A percentile compares a stretch with the other conserved stretches of the same genome.
These are phyloP conservation scores for Collybiopsis confluens DNA, from an alignment of 768 basidiomycete genomes.

Conservation along the genomic window DNA sequence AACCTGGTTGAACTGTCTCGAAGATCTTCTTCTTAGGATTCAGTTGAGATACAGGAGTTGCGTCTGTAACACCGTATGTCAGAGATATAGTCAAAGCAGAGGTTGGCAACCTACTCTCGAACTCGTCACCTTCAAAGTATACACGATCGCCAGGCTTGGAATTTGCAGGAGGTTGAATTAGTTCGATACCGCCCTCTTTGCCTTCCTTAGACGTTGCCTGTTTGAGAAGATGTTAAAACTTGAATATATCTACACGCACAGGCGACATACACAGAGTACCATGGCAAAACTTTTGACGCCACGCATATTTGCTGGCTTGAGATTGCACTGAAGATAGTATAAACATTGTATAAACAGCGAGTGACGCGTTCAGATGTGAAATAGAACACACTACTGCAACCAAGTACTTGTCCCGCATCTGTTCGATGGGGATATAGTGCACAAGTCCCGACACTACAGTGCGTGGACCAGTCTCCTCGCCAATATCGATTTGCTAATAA, in stretches of 20 bases:
- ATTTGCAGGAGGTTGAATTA: conserved; percentile 82
- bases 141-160: conserved; percentile 90
- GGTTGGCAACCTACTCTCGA: conserved; percentile 53
- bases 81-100: too few relatives aligned
- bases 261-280: conserved; percentile 77
- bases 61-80: conserved; percentile 45
- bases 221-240: background rate
- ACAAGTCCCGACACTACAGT: conserved; percentile 97
- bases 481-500: conserved; percentile 87
- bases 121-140: conserved; percentile 91
- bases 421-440: conserved; percentile 92
- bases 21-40: conserved; percentile 99
- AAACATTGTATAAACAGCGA: conserved; percentile 2
- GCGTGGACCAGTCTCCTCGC: conserved; percentile 90
- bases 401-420: conserved; percentile 81
- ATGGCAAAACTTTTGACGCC: conserved; percentile 98
- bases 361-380: background rate
- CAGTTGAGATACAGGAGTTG: conserved; percentile 72
- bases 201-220: conserved; percentile 90
- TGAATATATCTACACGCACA: background rate
- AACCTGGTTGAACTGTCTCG: conserved; percentile 92
- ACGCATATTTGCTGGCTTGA: conserved; percentile 96
- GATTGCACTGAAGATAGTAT: conserved; percentile 58
- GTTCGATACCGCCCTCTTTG: conserved; percentile 85
- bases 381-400: conserved; percentile 66